A percentile compares a stretch with the other conserved stretches of the same genome.
phyloP scores from a whole-genome alignment of 768 basidiomycete species.

The Mycena floridula region DNA sequence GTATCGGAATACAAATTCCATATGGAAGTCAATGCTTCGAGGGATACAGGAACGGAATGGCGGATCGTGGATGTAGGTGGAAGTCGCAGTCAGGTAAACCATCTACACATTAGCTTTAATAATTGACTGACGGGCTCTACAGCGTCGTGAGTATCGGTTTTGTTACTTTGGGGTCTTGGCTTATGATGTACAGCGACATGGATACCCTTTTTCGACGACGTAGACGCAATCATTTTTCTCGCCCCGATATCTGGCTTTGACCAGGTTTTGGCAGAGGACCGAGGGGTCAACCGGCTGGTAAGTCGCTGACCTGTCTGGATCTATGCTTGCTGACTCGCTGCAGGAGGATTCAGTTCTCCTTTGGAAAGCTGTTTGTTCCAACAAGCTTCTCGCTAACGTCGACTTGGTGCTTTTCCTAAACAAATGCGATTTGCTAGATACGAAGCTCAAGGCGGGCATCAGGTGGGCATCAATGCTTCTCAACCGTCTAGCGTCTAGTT shows the following conservation, averaged over 20 bases:
- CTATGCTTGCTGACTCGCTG: not conserved
- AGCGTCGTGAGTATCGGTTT: slow-evolving; percentile 28
- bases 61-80: slow-evolving; percentile 77
- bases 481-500: not conserved
- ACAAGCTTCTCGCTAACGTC: slow-evolving; percentile 73
- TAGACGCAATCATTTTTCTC: slow-evolving; percentile 73
- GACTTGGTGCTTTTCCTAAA: slow-evolving; percentile 83
- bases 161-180: not conserved
- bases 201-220: slow-evolving; percentile 70
- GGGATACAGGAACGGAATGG: slow-evolving; percentile 62
- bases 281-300: slow-evolving; percentile 54
- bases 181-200: slow-evolving; percentile 43
- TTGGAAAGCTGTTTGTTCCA: slow-evolving; percentile 82
- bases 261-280: slow-evolving; percentile 61
- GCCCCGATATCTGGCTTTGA: slow-evolving; percentile 74
- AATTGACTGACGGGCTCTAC: slow-evolving; percentile 2
- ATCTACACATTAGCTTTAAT: not conserved
- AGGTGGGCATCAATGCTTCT: slow-evolving; percentile 20
- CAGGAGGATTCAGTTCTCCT: slow-evolving; percentile 86
- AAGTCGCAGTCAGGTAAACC: slow-evolving; percentile 61
- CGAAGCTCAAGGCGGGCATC: slow-evolving; percentile 60
- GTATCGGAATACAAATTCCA: slow-evolving; percentile 79
- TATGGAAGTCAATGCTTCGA: slow-evolving; percentile 54
- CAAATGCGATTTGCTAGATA: slow-evolving; percentile 79
- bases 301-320: slow-evolving; percentile 9